A percentile compares a stretch with the other conserved stretches of the same genome.
These are phyloP conservation scores for Hirsutella minnesotensis DNA, from an alignment of 2,329 filamentous ascomycete genomes.

Conservation along the genomic window DNA sequence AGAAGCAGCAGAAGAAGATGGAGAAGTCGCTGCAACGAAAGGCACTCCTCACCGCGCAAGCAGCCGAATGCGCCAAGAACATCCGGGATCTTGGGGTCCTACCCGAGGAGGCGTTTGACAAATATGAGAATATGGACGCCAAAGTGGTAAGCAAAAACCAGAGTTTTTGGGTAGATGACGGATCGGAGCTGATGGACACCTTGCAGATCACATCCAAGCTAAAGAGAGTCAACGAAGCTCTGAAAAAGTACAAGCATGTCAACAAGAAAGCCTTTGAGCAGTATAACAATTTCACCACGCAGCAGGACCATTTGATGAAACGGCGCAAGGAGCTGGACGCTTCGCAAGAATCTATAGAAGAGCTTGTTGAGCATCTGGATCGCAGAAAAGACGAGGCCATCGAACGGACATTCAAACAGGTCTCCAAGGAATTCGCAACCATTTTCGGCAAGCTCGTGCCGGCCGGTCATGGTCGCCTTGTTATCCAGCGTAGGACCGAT, in stretches of 20 bases:
- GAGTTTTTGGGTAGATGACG: no score
- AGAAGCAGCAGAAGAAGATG: slow-evolving; percentile 78
- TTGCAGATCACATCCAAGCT: slow-evolving; percentile 51
- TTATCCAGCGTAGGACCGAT: slow-evolving; percentile 87
- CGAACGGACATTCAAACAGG: slow-evolving; percentile 96
- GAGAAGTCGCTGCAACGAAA: slow-evolving; percentile 89
- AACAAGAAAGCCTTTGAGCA: slow-evolving; percentile 99
- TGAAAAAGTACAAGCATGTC: slow-evolving; percentile 96
- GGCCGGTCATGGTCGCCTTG: slow-evolving; percentile 77
- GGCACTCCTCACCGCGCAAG: slow-evolving; percentile 63
- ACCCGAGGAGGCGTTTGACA: slow-evolving; percentile 86
- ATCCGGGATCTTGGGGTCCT: slow-evolving; percentile 89
- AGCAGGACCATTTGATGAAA: slow-evolving; percentile 76
- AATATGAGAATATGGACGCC: slow-evolving; percentile 73
- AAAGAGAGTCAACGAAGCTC: slow-evolving; percentile 80
- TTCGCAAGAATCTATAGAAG: slow-evolving; percentile 78
- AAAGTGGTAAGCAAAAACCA: slow-evolving; percentile 47
- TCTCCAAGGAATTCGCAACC: slow-evolving; percentile 81
- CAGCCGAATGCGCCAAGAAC: slow-evolving; percentile 71
- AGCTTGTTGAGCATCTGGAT: slow-evolving; percentile 84
- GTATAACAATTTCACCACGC: slow-evolving; percentile 91
- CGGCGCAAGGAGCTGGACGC: slow-evolving; percentile 79
- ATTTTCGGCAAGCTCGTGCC: slow-evolving; percentile 95
- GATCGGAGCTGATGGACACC: slow-evolving; percentile 8
- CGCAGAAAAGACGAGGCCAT: slow-evolving; percentile 96